phyloP scores from a whole-genome alignment of 768 basidiomycete species.

The Leccinum rimulosum region DNA sequence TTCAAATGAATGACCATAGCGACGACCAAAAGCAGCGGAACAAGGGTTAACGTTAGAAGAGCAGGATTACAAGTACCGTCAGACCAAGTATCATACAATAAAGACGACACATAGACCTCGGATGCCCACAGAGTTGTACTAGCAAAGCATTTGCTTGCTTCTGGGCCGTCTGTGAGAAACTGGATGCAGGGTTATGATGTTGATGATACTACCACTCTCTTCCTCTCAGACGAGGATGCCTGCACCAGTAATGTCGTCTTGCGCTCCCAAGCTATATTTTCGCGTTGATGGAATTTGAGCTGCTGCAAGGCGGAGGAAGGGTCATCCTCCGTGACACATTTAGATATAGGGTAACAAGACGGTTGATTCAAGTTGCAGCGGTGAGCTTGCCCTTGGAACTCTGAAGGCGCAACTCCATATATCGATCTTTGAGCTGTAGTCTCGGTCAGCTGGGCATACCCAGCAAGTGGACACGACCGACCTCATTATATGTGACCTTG shows the following conservation, averaged over 20 bases:
- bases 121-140: slow-evolving; percentile 95
- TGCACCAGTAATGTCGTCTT: background rate
- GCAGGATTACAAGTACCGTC: slow-evolving; percentile 66
- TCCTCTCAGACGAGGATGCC: slow-evolving; percentile 40
- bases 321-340: too few relatives aligned
- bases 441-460: background rate
- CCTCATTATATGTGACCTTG: slow-evolving; percentile 77
- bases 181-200: slow-evolving; percentile 57
- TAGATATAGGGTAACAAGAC: too few relatives aligned
- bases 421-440: slow-evolving; percentile 45
- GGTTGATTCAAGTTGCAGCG: too few relatives aligned
- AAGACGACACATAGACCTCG: slow-evolving; percentile 48
- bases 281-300: too few relatives aligned
- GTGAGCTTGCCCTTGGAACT: too few relatives aligned
- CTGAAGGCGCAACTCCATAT: too few relatives aligned
- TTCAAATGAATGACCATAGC: slow-evolving; percentile 64
- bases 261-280: too few relatives aligned
- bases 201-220: slow-evolving; percentile 31
- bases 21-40: slow-evolving; percentile 46
- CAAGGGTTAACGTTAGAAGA: slow-evolving; percentile 90
- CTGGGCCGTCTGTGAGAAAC: slow-evolving; percentile 34
- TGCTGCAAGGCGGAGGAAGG: too few relatives aligned
- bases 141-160: slow-evolving; percentile 61
- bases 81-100: background rate
- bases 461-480: slow-evolving; percentile 18